Evolutionary conservation across 805 yeast genomes (phyloP).

Genomic region (Kazachstania kunashirensis): DNA sequence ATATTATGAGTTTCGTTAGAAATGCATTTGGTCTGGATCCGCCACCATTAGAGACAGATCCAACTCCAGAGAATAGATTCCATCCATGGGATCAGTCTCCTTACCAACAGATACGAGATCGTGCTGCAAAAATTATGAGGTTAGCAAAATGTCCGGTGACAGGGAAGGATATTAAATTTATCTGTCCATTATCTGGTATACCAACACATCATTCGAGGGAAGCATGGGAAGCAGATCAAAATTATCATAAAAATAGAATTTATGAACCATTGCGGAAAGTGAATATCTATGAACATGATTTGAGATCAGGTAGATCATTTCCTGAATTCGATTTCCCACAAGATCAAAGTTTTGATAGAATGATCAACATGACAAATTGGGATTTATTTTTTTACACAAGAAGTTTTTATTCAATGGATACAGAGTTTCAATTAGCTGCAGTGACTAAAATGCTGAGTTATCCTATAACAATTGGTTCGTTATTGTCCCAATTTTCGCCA

Average conservation of each 20-base stretch:
- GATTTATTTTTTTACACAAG: slow-evolving; percentile 89
- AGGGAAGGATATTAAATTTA: slow-evolving; percentile 62
- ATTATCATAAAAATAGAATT: slow-evolving; percentile 56
- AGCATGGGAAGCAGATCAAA: slow-evolving; percentile 77
- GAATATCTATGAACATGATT: slow-evolving; percentile 87
- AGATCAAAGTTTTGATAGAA: slow-evolving; percentile 61
- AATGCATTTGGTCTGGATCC: slow-evolving; percentile 51
- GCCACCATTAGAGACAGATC: slow-evolving; percentile 54
- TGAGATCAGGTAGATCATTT: slow-evolving; percentile 86
- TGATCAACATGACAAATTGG: slow-evolving; percentile 77
- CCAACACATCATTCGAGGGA: slow-evolving; percentile 89
- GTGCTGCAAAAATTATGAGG: slow-evolving; percentile 86
- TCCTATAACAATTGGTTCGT: slow-evolving; percentile 80
- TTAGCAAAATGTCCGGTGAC: slow-evolving; percentile 90
- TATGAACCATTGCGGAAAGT: slow-evolving; percentile 76
- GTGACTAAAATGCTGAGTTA: slow-evolving; percentile 89
- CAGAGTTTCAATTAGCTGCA: slow-evolving; percentile 91
- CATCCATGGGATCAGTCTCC: slow-evolving; percentile 93
- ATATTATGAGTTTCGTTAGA: slow-evolving; percentile 33
- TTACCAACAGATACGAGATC: slow-evolving; percentile 70
- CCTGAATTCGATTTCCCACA: slow-evolving; percentile 94
- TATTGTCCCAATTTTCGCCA: slow-evolving; percentile 79
- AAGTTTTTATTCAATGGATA: slow-evolving; percentile 90
- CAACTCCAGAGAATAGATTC: slow-evolving; percentile 63
- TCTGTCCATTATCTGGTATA: slow-evolving; percentile 90